Evolutionary conservation across 2,329 filamentous ascomycete genomes (phyloP).

Genomic region (Penicillium corylophilum): DNA sequence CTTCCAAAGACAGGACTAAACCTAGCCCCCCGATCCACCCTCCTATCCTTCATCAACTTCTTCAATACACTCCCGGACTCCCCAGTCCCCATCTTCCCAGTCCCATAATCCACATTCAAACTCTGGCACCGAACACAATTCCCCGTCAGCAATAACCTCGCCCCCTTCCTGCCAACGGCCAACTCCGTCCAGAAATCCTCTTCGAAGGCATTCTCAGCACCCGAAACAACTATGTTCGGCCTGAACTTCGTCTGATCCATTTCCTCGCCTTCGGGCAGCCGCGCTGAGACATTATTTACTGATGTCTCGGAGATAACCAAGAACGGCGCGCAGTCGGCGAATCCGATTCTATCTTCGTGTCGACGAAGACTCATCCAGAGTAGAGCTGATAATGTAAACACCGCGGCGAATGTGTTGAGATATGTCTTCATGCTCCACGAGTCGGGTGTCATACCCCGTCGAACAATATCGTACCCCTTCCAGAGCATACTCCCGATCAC

Average conservation of each 20-base stretch:
- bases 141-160: constrained; percentile 59
- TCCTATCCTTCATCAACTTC: constrained; percentile 66
- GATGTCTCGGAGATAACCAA: constrained; percentile 70
- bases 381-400: background rate
- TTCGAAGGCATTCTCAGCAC: constrained; percentile 57
- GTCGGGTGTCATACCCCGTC: background rate
- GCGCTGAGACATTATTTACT: constrained; percentile 62
- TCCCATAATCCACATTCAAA: constrained; percentile 70
- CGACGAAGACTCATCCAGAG: background rate
- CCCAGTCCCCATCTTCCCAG: constrained; percentile 58
- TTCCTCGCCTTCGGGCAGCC: constrained; percentile 50
- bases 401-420: background rate
- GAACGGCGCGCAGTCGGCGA: constrained; percentile 54
- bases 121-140: constrained; percentile 70
- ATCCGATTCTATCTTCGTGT: constrained; percentile 28
- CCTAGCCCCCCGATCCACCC: constrained; percentile 67
- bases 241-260: constrained; percentile 70
- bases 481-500: constrained; percentile 1
- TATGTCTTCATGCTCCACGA: background rate
- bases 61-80: constrained; percentile 65
- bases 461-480: background rate
- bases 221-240: constrained; percentile 69
- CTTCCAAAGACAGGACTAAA: constrained; percentile 71
- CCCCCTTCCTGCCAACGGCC: constrained; percentile 34
- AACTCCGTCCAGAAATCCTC: constrained; percentile 73